Percentiles rank a stretch among this genome's conserved stretches.
Conservation (phyloP, 306 rosid genomes). For the Coriaria nepalensis region DNA sequence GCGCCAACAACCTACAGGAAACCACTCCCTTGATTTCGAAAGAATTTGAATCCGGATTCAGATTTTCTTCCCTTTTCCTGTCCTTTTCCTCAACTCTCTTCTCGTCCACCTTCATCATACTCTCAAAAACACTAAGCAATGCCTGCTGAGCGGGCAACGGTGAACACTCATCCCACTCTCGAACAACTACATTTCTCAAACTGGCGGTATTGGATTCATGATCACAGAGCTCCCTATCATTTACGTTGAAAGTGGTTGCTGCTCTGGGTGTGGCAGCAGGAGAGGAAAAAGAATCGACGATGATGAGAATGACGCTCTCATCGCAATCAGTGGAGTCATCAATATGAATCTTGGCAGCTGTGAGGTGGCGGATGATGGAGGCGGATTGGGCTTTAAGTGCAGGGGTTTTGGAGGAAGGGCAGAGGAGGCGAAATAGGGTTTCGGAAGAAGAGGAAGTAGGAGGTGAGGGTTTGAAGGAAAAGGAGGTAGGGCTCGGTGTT, state of each 20-base stretch:
- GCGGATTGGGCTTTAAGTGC: conserved; percentile 20
- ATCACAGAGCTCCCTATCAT: conserved; percentile 9
- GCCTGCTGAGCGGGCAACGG: conserved; percentile 45
- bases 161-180: conserved; percentile 23
- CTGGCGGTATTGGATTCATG: not conserved
- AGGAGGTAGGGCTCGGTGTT: conserved; percentile 4
- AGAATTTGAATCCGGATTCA: conserved; percentile 1
- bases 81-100: conserved; percentile 9
- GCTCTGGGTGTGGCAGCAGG: conserved; percentile 3
- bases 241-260: conserved; percentile 1
- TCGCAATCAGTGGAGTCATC: conserved; percentile 31
- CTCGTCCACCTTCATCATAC: conserved; percentile 20
- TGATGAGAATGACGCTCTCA: conserved; percentile 34
- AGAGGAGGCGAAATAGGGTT: conserved; percentile 39
- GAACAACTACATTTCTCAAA: not conserved
- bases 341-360: conserved; percentile 31
- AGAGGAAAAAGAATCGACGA: conserved; percentile 13
- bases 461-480: conserved; percentile 8
- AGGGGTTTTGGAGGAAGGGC: conserved; percentile 32
- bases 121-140: conserved; percentile 48
- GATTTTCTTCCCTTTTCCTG: not conserved
- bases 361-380: conserved; percentile 20
- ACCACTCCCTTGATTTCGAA: conserved; percentile 15
- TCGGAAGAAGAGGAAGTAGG: conserved; percentile 19
- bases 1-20: conserved; percentile 51